Percentiles rank a stretch among this genome's conserved stretches.
Conservation (phyloP, 2,329 filamentous ascomycete genomes). For the Fusarium tuaranense region DNA sequence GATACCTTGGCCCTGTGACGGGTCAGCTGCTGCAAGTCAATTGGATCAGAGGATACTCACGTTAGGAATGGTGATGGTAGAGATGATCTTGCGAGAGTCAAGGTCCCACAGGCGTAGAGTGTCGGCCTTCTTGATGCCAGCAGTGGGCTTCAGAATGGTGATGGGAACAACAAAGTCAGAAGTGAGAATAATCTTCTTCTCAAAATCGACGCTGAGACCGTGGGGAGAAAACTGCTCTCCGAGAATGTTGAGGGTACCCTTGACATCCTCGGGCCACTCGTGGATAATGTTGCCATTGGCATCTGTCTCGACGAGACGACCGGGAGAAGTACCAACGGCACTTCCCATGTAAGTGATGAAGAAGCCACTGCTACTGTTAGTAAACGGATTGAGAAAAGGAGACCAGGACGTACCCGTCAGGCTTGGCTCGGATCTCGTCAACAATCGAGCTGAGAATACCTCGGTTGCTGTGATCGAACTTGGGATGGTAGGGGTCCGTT, state of each 20-base stretch:
- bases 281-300: slow-evolving; percentile 70
- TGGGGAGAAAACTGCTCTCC: slow-evolving; percentile 72
- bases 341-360: slow-evolving; percentile 73
- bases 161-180: slow-evolving; percentile 73
- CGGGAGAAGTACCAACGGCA: slow-evolving; percentile 68
- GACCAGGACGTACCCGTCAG: slow-evolving; percentile 57
- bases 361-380: slow-evolving; percentile 56
- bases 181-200: slow-evolving; percentile 68
- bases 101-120: slow-evolving; percentile 72
- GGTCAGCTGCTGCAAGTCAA: background rate
- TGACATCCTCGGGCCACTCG: slow-evolving; percentile 70
- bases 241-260: slow-evolving; percentile 65
- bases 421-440: slow-evolving; percentile 73
- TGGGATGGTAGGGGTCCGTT: slow-evolving; percentile 67
- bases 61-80: slow-evolving; percentile 70
- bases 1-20: slow-evolving; percentile 63
- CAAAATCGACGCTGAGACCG: slow-evolving; percentile 68
- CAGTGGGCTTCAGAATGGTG: slow-evolving; percentile 69
- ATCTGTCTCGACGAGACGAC: slow-evolving; percentile 71
- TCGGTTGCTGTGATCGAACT: slow-evolving; percentile 70
- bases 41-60: slow-evolving; percentile 45
- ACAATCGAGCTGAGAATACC: slow-evolving; percentile 69
- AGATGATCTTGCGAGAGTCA: slow-evolving; percentile 64
- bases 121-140: slow-evolving; percentile 65
- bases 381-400: rapidly evolving